A percentile compares a stretch with the other conserved stretches of the same genome.
These are phyloP conservation scores for Chimonanthus salicifolius DNA, from an alignment of 164 flowering plant genomes.

Conservation along the genomic window DNA sequence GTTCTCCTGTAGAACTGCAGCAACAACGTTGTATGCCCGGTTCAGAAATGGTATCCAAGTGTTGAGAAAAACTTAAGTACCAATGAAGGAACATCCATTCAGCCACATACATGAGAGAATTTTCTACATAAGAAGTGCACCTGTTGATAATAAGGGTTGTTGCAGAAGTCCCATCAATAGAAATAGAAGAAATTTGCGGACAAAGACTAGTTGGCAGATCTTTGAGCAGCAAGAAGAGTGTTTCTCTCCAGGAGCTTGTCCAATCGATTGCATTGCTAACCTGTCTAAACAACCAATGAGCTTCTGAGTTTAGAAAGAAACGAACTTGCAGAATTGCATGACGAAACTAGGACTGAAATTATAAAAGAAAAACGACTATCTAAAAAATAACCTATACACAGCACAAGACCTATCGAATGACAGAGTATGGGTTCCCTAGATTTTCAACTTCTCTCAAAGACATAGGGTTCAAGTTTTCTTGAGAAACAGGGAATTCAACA, in stretches of 20 bases:
- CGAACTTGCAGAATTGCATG: not conserved
- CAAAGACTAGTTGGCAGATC: constrained; percentile 61
- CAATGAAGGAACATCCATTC: not conserved
- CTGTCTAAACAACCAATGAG: constrained; percentile 62
- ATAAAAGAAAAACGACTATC: not conserved
- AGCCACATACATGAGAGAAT: not conserved
- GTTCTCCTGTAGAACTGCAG: constrained; percentile 70
- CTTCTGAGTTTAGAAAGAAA: constrained; percentile 1
- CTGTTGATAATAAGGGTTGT: constrained; percentile 79
- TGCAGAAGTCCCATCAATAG: constrained; percentile 95
- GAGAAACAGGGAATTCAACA: not conserved
- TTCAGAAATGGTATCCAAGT: constrained; percentile 1
- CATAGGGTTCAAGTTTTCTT: not conserved
- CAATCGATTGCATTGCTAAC: constrained; percentile 52
- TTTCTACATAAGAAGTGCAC: constrained; percentile 25
- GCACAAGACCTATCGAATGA: no score
- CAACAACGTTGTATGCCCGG: constrained; percentile 6
- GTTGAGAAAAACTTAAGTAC: not conserved
- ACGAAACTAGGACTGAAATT: not conserved
- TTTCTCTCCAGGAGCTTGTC: constrained; percentile 65
- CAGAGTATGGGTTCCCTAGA: not conserved
- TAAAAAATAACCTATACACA: not conserved
- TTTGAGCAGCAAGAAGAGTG: constrained; percentile 65
- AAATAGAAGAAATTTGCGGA: constrained; percentile 54
- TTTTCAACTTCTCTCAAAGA: not conserved